phyloP scores from a whole-genome alignment of 2,329 filamentous ascomycete species.

The Phyllosticta citrichinensis region DNA sequence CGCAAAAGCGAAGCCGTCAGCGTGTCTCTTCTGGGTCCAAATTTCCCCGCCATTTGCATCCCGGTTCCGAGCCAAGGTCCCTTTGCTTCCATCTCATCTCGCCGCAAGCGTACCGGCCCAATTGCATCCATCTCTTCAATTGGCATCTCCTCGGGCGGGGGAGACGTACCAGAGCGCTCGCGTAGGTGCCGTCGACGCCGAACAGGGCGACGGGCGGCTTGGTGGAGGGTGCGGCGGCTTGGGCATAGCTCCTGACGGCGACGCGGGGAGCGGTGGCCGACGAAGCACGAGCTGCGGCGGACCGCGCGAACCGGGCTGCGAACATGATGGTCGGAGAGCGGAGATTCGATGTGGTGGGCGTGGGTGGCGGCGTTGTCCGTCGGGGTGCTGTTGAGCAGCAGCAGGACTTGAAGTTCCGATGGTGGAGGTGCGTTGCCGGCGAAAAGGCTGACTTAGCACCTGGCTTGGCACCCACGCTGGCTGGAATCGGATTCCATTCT shows the following conservation, averaged over 20 bases:
- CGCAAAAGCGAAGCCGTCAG: slow-evolving; percentile 1
- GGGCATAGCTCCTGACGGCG: slow-evolving; percentile 67
- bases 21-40: background rate
- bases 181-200: slow-evolving; percentile 96
- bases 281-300: slow-evolving; percentile 43
- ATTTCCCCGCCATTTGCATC: slow-evolving; percentile 2
- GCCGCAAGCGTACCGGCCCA: background rate
- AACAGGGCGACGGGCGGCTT: slow-evolving; percentile 87
- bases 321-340: slow-evolving; percentile 36
- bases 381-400: background rate
- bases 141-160: background rate
- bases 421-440: slow-evolving; percentile 9
- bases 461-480: slow-evolving; percentile 2
- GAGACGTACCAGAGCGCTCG: slow-evolving; percentile 83
- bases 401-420: background rate
- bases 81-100: slow-evolving; percentile 6
- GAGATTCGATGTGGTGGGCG: slow-evolving; percentile 9
- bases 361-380: slow-evolving; percentile 3
- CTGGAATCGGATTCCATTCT: background rate
- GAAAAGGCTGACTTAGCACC: slow-evolving; percentile 11
- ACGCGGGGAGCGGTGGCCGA: slow-evolving; percentile 46
- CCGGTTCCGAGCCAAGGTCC: background rate
- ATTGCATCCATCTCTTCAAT: slow-evolving; percentile 1
- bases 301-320: slow-evolving; percentile 47
- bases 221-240: slow-evolving; percentile 49